These are phyloP conservation scores for Exophiala xenobiotica DNA, from an alignment of 2,329 filamentous ascomycete genomes.

Conservation along the genomic window DNA sequence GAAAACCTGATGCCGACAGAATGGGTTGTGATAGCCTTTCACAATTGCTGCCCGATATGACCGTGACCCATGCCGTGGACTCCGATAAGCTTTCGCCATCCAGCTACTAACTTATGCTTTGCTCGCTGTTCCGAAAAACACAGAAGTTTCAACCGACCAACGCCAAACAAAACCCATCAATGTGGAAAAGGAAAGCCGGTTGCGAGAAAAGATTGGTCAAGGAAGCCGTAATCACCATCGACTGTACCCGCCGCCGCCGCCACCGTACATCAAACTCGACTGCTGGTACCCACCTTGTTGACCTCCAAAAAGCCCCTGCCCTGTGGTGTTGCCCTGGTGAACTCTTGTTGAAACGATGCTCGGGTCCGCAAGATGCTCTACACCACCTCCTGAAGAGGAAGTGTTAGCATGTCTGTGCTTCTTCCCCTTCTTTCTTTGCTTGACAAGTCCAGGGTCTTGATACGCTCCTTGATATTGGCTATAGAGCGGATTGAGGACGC, in stretches of 20 bases:
- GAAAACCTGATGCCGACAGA: conserved; percentile 40
- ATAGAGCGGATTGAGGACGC: conserved; percentile 89
- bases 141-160: conserved; percentile 29
- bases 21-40: conserved; percentile 29
- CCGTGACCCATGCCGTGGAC: conserved; percentile 23
- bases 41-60: conserved; percentile 23
- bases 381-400: conserved; percentile 99
- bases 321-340: conserved; percentile 83
- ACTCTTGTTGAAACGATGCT: conserved; percentile 98
- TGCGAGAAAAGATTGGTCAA: conserved; percentile 22
- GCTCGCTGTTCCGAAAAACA: conserved; percentile 23
- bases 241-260: conserved; percentile 63
- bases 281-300: conserved; percentile 89
- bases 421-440: conserved; percentile 99
- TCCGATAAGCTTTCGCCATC: conserved; percentile 28
- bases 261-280: conserved; percentile 75
- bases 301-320: conserved; percentile 86
- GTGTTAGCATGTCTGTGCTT: conserved; percentile 99
- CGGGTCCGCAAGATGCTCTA: conserved; percentile 99
- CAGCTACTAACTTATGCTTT: conserved; percentile 29
- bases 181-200: conserved; percentile 30
- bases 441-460: conserved; percentile 82
- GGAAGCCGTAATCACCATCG: conserved; percentile 59
- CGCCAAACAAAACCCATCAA: conserved; percentile 29
- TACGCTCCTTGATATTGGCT: conserved; percentile 73